Conservation (phyloP, 2,329 filamentous ascomycete genomes). For the Didymella arachidicola region DNA sequence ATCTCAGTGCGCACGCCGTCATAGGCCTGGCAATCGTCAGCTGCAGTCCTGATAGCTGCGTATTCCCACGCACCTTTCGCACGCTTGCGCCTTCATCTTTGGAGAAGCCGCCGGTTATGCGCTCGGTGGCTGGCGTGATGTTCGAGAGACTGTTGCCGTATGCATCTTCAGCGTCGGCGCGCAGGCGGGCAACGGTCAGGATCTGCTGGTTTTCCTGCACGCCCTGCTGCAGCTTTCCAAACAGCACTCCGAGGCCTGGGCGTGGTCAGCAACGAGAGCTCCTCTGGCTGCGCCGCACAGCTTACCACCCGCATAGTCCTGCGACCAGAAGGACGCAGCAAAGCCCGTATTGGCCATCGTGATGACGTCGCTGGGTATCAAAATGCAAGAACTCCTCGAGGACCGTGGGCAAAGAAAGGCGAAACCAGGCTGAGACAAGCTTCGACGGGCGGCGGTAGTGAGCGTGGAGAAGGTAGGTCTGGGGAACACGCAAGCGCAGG, state of each 20-base stretch:
- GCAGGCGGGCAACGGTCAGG: slow-evolving; percentile 87
- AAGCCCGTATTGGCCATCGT: slow-evolving; percentile 64
- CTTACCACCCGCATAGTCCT: slow-evolving; percentile 93
- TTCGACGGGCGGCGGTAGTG: slow-evolving; percentile 31
- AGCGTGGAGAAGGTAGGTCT: slow-evolving; percentile 28
- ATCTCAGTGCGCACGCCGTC: slow-evolving; percentile 93
- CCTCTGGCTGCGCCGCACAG: slow-evolving; percentile 53
- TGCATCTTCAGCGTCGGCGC: slow-evolving; percentile 91
- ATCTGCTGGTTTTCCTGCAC: slow-evolving; percentile 95
- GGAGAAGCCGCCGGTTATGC: slow-evolving; percentile 80
- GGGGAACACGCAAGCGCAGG: slow-evolving; percentile 25
- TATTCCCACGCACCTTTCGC: slow-evolving; percentile 74
- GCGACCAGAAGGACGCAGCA: slow-evolving; percentile 96
- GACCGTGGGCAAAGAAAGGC: slow-evolving; percentile 18
- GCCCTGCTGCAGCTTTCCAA: slow-evolving; percentile 95
- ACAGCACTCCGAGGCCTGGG: slow-evolving; percentile 83
- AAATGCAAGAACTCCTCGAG: slow-evolving; percentile 29
- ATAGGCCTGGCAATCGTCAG: slow-evolving; percentile 73
- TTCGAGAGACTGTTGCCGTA: slow-evolving; percentile 83
- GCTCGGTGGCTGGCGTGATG: slow-evolving; percentile 83
- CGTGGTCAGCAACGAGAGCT: slow-evolving; percentile 33
- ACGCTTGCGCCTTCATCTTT: slow-evolving; percentile 95
- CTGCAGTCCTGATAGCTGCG: neutral
- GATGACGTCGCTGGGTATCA: slow-evolving; percentile 31
- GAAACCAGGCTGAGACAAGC: slow-evolving; percentile 20